Evolutionary conservation across 2,329 filamentous ascomycete genomes (phyloP), one percentile per base, ranked within the genome.

Genomic region (Bipolaris victoriae): DNA sequence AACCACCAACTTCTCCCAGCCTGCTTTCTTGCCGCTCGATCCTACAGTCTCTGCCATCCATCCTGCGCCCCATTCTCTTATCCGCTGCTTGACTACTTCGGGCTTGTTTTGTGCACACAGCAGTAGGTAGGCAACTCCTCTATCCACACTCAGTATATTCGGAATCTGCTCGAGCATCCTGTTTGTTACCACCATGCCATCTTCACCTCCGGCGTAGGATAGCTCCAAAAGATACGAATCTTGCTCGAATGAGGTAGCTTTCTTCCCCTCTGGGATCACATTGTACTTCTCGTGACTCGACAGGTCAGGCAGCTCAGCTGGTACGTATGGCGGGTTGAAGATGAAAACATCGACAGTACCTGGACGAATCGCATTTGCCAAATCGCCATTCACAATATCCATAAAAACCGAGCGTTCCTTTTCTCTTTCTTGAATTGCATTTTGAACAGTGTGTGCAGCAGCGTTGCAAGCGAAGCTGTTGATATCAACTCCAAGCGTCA

Each of bases 271-370:
- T 5, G 64, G 60, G 11, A 71, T 31, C 6, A 58, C 50, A 43
- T 77, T 76, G 62, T 72, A 76, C 16, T 51, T 56, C 16, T 65
- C 58, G 54, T 78, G 76, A 45, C 68, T 66, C 5, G 83, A 77
- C 35, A 84, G 76, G 22, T 77, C 74, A 1, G 94, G 93, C 57
- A 96, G 78, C 24, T 88, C 84, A 2, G 93, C 96, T 1, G 95
- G 95, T 13, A 99, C 95, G 74, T 99, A 99, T 0, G 95, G 95
- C 51, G 95, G 95, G 73, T 99, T 99, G 83, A 98, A 99, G 26
- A 99, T 84, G 61, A 99, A 83, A 10, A 99, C 84, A 72, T 99
- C 95, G 5, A 96, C 84, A 37, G 78, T 77, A 2, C 82, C 80
- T 0, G 79, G 71, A 7, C 84, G 82, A 39, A 96, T 78, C 0